Conservation (phyloP, 2,329 filamentous ascomycete genomes). For the Arthrobotrys musiformis region DNA sequence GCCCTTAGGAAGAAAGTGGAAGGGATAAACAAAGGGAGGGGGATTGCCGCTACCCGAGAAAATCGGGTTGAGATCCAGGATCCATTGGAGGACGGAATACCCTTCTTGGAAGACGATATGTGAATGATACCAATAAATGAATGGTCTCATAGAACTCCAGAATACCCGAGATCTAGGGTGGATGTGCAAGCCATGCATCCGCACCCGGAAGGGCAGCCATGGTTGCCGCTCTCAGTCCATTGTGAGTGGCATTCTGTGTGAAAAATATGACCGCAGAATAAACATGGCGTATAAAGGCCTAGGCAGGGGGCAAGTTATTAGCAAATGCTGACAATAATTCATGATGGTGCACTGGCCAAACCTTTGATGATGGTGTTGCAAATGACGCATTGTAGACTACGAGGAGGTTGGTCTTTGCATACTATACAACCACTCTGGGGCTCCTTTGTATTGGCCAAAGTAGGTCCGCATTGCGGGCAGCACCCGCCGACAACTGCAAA, state of each 20-base stretch:
- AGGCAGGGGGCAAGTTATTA: background rate
- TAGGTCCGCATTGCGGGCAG: conserved; percentile 52
- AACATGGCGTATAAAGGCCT: conserved; percentile 59
- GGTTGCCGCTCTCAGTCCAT: conserved; percentile 54
- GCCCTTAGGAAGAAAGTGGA: conserved; percentile 24
- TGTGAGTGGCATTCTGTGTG: conserved; percentile 60
- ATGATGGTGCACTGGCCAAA: background rate
- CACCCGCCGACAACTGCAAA: conserved; percentile 33
- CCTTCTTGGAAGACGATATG: background rate
- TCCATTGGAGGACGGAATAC: conserved; percentile 31
- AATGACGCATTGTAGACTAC: conserved; percentile 59
- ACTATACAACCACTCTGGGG: conserved; percentile 54
- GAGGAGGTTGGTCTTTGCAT: conserved; percentile 58
- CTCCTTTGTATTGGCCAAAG: conserved; percentile 53
- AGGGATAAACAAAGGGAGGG: conserved; percentile 24
- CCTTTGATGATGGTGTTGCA: conserved; percentile 60
- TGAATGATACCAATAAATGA: background rate
- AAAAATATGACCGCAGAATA: conserved; percentile 60
- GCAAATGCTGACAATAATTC: background rate
- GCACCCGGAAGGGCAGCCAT: conserved; percentile 45
- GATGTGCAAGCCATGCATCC: conserved; percentile 47
- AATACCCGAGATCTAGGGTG: conserved; percentile 23
- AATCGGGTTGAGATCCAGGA: background rate
- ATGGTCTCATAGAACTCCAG: conserved; percentile 18
- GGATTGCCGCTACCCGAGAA: background rate